A percentile compares a stretch with the other conserved stretches of the same genome.
These are phyloP conservation scores for Populus hybrid DNA, from an alignment of 441 rosid genomes.

Conservation along the genomic window DNA sequence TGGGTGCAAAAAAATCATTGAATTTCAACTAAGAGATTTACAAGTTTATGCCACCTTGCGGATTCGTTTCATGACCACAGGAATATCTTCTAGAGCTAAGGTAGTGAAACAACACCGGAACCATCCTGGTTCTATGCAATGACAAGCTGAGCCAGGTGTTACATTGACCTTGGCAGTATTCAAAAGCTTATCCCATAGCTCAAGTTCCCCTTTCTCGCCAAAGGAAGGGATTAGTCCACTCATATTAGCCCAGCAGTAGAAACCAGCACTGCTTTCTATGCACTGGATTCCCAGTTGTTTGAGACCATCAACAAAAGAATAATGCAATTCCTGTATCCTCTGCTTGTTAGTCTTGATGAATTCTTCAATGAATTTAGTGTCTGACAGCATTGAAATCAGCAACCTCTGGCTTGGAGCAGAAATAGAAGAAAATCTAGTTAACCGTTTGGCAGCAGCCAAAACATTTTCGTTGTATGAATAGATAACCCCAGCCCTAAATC, in stretches of 20 bases:
- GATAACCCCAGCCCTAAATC: constrained; percentile 80
- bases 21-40: constrained; percentile 33
- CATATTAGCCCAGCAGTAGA: constrained; percentile 81
- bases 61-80: constrained; percentile 55
- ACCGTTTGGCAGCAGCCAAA: constrained; percentile 48
- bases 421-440: constrained; percentile 58
- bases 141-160: constrained; percentile 89
- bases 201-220: constrained; percentile 83
- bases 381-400: constrained; percentile 55
- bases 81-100: constrained; percentile 58
- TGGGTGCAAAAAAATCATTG: not conserved
- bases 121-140: constrained; percentile 95
- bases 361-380: constrained; percentile 36
- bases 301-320: constrained; percentile 41
- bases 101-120: constrained; percentile 79
- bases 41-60: constrained; percentile 43
- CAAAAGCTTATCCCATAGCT: constrained; percentile 68
- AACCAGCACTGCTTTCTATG: constrained; percentile 53
- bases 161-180: constrained; percentile 69
- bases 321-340: constrained; percentile 40
- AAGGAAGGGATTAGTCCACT: constrained; percentile 60
- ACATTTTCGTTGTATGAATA: constrained; percentile 64
- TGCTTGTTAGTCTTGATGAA: constrained; percentile 37
- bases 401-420: constrained; percentile 57
- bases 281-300: constrained; percentile 52